Percentiles rank a stretch among this genome's conserved stretches.
These are phyloP conservation scores for Sporothrix inflata DNA, from an alignment of 2,329 filamentous ascomycete species.

Conservation along the genomic window DNA sequence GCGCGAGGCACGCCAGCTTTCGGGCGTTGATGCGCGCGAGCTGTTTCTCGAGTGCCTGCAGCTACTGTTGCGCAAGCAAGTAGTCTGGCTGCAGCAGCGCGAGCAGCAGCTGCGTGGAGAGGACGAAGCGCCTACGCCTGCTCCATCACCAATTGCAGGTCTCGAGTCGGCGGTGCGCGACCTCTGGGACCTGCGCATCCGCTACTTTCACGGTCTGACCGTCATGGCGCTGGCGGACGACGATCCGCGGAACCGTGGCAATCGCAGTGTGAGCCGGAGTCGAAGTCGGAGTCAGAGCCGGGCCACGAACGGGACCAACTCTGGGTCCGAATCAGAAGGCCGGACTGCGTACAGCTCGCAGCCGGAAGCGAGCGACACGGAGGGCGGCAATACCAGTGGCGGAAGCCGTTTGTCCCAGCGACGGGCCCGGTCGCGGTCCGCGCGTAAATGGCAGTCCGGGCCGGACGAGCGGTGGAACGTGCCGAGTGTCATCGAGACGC, in stretches of 20 bases:
- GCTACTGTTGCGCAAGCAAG: slow-evolving; percentile 80
- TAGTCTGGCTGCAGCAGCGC: slow-evolving; percentile 69
- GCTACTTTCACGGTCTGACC: slow-evolving; percentile 59
- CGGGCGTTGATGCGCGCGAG: slow-evolving; percentile 70
- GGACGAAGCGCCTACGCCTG: not conserved
- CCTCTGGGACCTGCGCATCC: slow-evolving; percentile 76
- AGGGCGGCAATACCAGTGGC: slow-evolving; percentile 23
- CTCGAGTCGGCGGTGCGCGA: slow-evolving; percentile 80
- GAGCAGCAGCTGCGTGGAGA: slow-evolving; percentile 58
- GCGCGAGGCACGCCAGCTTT: slow-evolving; percentile 59
- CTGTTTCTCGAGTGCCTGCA: slow-evolving; percentile 86
- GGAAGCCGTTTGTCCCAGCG: not conserved
- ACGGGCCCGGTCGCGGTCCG: slow-evolving; percentile 35
- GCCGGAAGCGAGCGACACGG: slow-evolving; percentile 25
- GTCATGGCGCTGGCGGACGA: slow-evolving; percentile 41
- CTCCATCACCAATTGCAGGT: slow-evolving; percentile 55
- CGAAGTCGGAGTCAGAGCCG: slow-evolving; percentile 30
- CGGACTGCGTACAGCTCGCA: slow-evolving; percentile 33
- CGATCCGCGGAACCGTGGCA: slow-evolving; percentile 16
- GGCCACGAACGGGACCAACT: not conserved
- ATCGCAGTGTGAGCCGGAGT: slow-evolving; percentile 33
- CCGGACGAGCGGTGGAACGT: slow-evolving; percentile 54
- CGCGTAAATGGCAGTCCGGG: slow-evolving; percentile 51
- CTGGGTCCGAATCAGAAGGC: slow-evolving; percentile 26
- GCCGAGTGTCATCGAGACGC: slow-evolving; percentile 73